Evolutionary conservation across 305 asterid species (phyloP), one percentile per base, ranked within the genome.

Genomic region (Fraxinus dipetala): DNA sequence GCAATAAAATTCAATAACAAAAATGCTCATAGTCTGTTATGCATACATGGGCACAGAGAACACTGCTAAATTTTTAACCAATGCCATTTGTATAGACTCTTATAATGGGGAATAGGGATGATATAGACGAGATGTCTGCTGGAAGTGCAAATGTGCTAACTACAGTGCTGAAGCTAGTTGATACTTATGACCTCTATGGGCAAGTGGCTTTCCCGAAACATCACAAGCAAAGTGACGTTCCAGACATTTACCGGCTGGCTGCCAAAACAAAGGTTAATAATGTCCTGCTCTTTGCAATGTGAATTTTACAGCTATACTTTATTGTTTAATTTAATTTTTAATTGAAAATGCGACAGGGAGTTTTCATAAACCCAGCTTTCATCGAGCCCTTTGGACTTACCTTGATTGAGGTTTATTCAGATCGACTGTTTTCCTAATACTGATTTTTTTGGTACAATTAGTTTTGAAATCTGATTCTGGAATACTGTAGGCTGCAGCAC

Each of bases 171-270:
- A 95, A 93, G 91, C 87, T 93, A 48, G 69, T 95, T 16, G 98
- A 95, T 87, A 95, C 87, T 74, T 92, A 92, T 84, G 97, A 95
- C 86, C 92, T 95, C 5, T 95, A 95, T 31, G 98, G 98, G 67
- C 97, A 89, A 90, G 98, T 95, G 14, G 98, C 98, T 22, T 92
- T 89, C 84, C 98, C 98, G 0, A 95, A 95, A 81, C 98, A 92
- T 85, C 98, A 95, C 90, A 95, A 90, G 87, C 98, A 95, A 83
- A 76, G 75, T 0, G 98, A 95, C 8, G 98, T 95, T 78, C 98
- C 98, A 1, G 98, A 95, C 18, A 95, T 95, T 82, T 95, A 95
- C 81, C 97, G 95, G 28, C 86, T 93, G 2, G 98, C 98, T 54
- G 96, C 91, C 51, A 95, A 90, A 88, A 95, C 97, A 8, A 95